phyloP scores from a whole-genome alignment of 306 rosid genomes.

The Pterocarpus santalinus region DNA sequence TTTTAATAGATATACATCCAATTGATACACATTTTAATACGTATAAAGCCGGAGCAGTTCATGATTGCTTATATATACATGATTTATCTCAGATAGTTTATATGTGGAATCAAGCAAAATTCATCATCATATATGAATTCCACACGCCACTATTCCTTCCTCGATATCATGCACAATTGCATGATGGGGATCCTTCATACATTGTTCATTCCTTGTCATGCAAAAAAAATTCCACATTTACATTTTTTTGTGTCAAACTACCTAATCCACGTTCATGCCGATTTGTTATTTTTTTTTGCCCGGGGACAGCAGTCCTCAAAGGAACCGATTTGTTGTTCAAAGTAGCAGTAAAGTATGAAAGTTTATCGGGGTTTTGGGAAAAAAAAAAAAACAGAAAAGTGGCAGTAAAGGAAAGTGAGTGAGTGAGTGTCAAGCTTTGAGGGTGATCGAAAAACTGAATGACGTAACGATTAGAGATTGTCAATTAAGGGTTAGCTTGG shows the following conservation, averaged over 20 bases:
- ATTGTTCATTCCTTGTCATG: neutral
- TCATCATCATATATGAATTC: neutral
- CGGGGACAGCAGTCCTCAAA: too few species aligned
- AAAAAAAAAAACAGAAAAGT: too few species aligned
- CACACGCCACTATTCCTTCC: neutral
- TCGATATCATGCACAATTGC: neutral
- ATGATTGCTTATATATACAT: neutral
- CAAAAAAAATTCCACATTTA: neutral
- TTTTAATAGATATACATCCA: too few species aligned
- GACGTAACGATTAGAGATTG: too few species aligned
- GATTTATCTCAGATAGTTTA: neutral
- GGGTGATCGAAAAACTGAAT: too few species aligned
- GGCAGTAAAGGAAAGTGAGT: too few species aligned
- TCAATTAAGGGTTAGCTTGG: too few species aligned
- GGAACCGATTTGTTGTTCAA: neutral
- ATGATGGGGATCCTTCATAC: neutral
- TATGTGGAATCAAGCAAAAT: neutral
- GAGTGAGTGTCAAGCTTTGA: too few species aligned
- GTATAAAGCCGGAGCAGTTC: neutral
- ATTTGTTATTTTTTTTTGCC: neutral
- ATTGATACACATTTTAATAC: too few species aligned
- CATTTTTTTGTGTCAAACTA: neutral
- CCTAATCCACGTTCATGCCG: neutral
- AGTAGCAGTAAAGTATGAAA: neutral
- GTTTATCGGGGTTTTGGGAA: too few species aligned